A percentile compares a stretch with the other conserved stretches of the same genome.
Conservation (phyloP, 2,329 filamentous ascomycete genomes). For the Zopfia rhizophila region DNA sequence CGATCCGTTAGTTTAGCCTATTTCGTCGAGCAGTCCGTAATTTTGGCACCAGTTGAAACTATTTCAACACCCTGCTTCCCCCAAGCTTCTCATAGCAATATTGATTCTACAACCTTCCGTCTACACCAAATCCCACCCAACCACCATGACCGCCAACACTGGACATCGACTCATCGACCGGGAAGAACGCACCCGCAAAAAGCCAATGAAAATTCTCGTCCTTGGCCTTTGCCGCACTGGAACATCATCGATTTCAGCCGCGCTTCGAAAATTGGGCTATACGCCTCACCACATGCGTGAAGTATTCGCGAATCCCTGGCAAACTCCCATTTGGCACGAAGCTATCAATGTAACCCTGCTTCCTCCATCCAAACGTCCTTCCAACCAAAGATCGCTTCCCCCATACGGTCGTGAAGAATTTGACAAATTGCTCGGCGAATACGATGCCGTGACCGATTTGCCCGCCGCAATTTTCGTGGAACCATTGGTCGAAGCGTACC, state of each 20-base stretch:
- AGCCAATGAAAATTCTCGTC: slow-evolving; percentile 78
- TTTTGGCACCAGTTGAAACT: too few relatives aligned
- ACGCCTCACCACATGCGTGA: slow-evolving; percentile 37
- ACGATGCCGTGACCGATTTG: slow-evolving; percentile 48
- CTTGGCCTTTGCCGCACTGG: slow-evolving; percentile 76
- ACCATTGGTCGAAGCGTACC: slow-evolving; percentile 44
- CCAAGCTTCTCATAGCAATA: neutral
- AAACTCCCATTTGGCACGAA: slow-evolving; percentile 42
- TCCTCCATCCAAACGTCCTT: slow-evolving; percentile 23
- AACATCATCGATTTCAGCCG: slow-evolving; percentile 63
- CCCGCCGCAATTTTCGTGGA: slow-evolving; percentile 41
- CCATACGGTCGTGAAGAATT: slow-evolving; percentile 52
- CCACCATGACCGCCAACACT: slow-evolving; percentile 41
- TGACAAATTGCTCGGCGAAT: slow-evolving; percentile 59
- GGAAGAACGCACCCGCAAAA: slow-evolving; percentile 70
- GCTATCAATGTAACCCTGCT: slow-evolving; percentile 37
- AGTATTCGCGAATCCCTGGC: slow-evolving; percentile 28
- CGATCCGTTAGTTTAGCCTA: slow-evolving; percentile 38
- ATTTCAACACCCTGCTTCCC: slow-evolving; percentile 1
- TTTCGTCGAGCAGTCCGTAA: slow-evolving; percentile 22
- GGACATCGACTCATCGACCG: slow-evolving; percentile 64
- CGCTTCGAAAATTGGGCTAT: slow-evolving; percentile 58
- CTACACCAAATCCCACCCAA: slow-evolving; percentile 1
- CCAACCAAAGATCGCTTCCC: slow-evolving; percentile 17
- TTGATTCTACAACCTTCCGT: neutral